Conservation (phyloP, 805 yeast genomes). For the Candida nonsorbophila region DNA sequence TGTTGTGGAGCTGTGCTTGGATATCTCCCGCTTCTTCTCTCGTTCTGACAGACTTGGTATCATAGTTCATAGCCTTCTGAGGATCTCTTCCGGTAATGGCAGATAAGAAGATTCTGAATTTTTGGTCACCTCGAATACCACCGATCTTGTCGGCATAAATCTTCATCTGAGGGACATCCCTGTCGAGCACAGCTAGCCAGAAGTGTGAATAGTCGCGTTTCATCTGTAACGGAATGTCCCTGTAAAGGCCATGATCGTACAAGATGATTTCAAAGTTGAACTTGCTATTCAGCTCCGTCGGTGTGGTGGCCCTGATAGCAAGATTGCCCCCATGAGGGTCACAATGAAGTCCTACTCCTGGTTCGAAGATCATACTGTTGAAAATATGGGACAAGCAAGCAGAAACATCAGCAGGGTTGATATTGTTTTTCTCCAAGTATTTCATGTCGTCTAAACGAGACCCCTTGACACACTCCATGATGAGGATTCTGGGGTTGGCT, state of each 20-base stretch:
- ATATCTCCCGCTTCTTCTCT: conserved; percentile 63
- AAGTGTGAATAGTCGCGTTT: conserved; percentile 82
- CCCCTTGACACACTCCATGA: conserved; percentile 86
- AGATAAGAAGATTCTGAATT: conserved; percentile 78
- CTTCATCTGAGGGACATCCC: conserved; percentile 61
- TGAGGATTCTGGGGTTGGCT: conserved; percentile 65
- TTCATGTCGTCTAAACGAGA: conserved; percentile 73
- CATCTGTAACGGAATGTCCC: conserved; percentile 73
- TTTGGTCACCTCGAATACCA: conserved; percentile 64
- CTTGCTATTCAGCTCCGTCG: conserved; percentile 17
- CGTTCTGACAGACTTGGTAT: conserved; percentile 48
- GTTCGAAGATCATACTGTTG: conserved; percentile 92
- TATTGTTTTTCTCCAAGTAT: conserved; percentile 56
- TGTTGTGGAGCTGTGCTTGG: conserved; percentile 53
- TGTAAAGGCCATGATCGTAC: conserved; percentile 92
- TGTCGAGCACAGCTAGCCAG: conserved; percentile 85
- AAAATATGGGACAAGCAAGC: conserved; percentile 85
- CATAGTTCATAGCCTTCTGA: conserved; percentile 63
- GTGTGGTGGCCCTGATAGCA: conserved; percentile 55
- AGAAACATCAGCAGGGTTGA: conserved; percentile 74
- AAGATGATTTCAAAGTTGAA: conserved; percentile 88
- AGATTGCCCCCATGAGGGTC: conserved; percentile 98
- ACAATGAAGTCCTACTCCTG: conserved; percentile 88
- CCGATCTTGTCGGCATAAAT: conserved; percentile 75
- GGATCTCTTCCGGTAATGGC: conserved; percentile 95